Conservation (phyloP, 2,329 filamentous ascomycete genomes). For the Orbilia oligospora region DNA sequence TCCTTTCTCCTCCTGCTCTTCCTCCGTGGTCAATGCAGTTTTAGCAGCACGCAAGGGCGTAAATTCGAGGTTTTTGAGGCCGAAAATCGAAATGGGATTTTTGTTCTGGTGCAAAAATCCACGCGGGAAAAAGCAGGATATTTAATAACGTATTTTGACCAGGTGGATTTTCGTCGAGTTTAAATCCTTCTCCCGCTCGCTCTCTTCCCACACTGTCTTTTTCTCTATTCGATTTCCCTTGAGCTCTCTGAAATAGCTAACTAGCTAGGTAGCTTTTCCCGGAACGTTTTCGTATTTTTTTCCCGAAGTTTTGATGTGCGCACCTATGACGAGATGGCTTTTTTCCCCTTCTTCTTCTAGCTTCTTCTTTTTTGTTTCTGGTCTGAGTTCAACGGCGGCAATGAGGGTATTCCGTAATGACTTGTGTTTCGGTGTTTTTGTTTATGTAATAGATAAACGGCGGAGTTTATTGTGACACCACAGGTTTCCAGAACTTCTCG, state of each 20-base stretch:
- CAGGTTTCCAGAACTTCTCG: slow-evolving; percentile 19
- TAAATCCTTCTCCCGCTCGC: background rate
- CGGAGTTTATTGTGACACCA: slow-evolving; percentile 11
- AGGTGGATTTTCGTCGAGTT: background rate
- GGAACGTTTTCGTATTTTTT: slow-evolving; percentile 22
- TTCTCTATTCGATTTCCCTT: no score
- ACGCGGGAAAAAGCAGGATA: background rate
- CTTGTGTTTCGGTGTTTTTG: slow-evolving; percentile 4
- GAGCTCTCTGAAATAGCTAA: background rate
- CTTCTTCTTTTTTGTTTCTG: background rate
- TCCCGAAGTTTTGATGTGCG: background rate
- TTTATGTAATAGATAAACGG: slow-evolving; percentile 25
- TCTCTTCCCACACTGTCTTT: background rate
- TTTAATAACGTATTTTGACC: background rate
- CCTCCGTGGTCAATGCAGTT: slow-evolving; percentile 8
- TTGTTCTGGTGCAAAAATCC: slow-evolving; percentile 3
- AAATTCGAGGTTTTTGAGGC: slow-evolving; percentile 50
- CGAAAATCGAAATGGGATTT: slow-evolving; percentile 18
- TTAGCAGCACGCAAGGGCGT: slow-evolving; percentile 57
- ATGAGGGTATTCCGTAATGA: slow-evolving; percentile 8
- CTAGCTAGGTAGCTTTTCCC: background rate
- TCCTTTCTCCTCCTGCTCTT: background rate
- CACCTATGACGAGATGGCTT: background rate
- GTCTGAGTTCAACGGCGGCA: background rate
- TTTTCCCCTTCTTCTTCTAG: no score